Evolutionary conservation across 176 grass and related monocot genomes (phyloP), one percentile per base, ranked within the genome.

Genomic region (Miscanthus lutarioriparius): DNA sequence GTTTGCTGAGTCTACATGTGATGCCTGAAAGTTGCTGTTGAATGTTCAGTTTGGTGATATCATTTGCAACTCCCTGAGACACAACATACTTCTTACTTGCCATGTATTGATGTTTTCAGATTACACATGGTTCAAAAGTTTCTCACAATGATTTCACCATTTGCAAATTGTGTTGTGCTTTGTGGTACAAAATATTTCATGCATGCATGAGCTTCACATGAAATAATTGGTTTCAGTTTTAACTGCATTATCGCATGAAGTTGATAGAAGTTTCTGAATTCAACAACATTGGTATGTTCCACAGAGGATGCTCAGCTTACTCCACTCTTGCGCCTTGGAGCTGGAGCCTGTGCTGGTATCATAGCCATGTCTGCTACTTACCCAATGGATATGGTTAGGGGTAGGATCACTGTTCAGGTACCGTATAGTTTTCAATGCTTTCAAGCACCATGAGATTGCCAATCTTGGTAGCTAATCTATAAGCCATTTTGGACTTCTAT

Each of bases 281-380:
- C 8, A 10, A 23, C 45, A 62, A 59, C 33, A 10, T 4, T 76
- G 72, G 71, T 82, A 65, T 84, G 15, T 81, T 89, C 61, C 38
- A 37, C 91, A 99, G 96, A 95, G 83, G 91, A 92, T 92, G 96
- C 96, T 86, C 89, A 99, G 67, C 91, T 96, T 40, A 89, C 47
- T 79, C 96, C 96, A 63, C 10, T 94, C 48, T 82, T 99, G 72
- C 91, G 96, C 6, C 91, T 99, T 80, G 96, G 96, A 83, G 96
- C 96, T 85, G 96, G 93, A 86, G 96, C 96, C 32, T 96, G 91
- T 89, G 96, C 96, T 80, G 96, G 93, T 84, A 99, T 99, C 23
- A 99, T 99, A 80, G 96, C 96, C 81, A 99, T 99, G 96, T 99
- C 96, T 89, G 91, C 93, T 68, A 99, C 96, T 76, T 99, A 99